phyloP scores from a whole-genome alignment of 371 early-diverging fungal species.

The Mucor circinelloides region DNA sequence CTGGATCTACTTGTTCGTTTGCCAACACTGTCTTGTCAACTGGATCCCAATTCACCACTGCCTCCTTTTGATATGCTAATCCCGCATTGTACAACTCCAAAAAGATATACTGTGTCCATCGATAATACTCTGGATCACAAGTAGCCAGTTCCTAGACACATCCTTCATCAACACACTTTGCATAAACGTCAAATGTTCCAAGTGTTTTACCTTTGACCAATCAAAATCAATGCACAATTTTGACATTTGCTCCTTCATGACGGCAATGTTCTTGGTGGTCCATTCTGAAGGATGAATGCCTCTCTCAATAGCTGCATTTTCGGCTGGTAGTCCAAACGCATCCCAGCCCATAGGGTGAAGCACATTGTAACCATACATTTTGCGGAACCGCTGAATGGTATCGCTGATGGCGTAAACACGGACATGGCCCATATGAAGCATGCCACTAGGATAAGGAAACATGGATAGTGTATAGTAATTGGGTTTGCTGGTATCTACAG shows the following conservation, averaged over 20 bases:
- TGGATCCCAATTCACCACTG: slow-evolving; percentile 96
- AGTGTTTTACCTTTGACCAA: slow-evolving; percentile 67
- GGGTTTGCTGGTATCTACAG: slow-evolving; percentile 27
- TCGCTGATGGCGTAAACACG: slow-evolving; percentile 94
- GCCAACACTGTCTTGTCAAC: slow-evolving; percentile 94
- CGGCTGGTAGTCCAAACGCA: slow-evolving; percentile 98
- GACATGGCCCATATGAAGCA: slow-evolving; percentile 94
- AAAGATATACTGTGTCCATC: slow-evolving; percentile 92
- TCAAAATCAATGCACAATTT: slow-evolving; percentile 82
- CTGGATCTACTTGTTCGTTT: slow-evolving; percentile 93
- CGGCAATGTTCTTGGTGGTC: slow-evolving; percentile 79
- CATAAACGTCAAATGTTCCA: neutral
- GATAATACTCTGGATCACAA: slow-evolving; percentile 85
- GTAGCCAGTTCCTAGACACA: slow-evolving; percentile 84
- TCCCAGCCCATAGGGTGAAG: slow-evolving; percentile 99
- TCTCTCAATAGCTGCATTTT: slow-evolving; percentile 96
- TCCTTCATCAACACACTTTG: no score
- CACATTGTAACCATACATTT: slow-evolving; percentile 76
- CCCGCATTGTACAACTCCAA: slow-evolving; percentile 76
- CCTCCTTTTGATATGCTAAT: slow-evolving; percentile 86
- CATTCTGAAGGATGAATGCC: slow-evolving; percentile 81
- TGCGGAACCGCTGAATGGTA: slow-evolving; percentile 77
- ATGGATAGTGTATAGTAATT: slow-evolving; percentile 86
- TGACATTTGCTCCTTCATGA: slow-evolving; percentile 83
- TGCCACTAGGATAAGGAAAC: slow-evolving; percentile 96